These are phyloP conservation scores for Scleroderma bovista DNA, from an alignment of 768 basidiomycete species.

Conservation along the genomic window DNA sequence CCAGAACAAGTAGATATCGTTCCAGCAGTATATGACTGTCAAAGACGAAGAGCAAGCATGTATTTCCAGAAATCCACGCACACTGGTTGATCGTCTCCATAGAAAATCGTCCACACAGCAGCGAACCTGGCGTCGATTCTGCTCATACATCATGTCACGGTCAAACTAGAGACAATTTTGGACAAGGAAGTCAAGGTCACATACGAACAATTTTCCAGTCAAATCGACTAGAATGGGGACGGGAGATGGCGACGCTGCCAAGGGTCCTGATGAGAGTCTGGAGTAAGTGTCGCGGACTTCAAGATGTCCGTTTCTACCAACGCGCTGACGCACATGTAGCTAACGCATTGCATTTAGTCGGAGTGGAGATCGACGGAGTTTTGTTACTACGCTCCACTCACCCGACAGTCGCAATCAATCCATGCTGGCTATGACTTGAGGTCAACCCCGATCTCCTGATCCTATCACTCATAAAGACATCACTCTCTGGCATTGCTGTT, in stretches of 20 bases:
- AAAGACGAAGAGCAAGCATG: slow-evolving; percentile 90
- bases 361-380: slow-evolving; percentile 92
- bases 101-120: slow-evolving; percentile 79
- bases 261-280: slow-evolving; percentile 92
- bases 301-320: slow-evolving; percentile 51
- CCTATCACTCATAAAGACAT: slow-evolving; percentile 85
- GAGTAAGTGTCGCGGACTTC: slow-evolving; percentile 69
- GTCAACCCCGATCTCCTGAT: slow-evolving; percentile 82
- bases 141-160: slow-evolving; percentile 77
- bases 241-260: slow-evolving; percentile 55
- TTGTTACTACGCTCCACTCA: slow-evolving; percentile 91
- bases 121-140: slow-evolving; percentile 80
- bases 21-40: slow-evolving; percentile 66
- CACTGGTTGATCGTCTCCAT: slow-evolving; percentile 8
- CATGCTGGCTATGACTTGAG: slow-evolving; percentile 82
- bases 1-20: slow-evolving; percentile 79
- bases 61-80: not conserved
- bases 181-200: slow-evolving; percentile 89
- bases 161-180: slow-evolving; percentile 84
- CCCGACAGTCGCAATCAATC: slow-evolving; percentile 88
- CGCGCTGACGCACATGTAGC: slow-evolving; percentile 1
- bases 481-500: slow-evolving; percentile 75
- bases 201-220: slow-evolving; percentile 78
- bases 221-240: slow-evolving; percentile 90
- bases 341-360: slow-evolving; percentile 36